phyloP scores from a whole-genome alignment of 768 basidiomycete genomes.

The Russula compacta region DNA sequence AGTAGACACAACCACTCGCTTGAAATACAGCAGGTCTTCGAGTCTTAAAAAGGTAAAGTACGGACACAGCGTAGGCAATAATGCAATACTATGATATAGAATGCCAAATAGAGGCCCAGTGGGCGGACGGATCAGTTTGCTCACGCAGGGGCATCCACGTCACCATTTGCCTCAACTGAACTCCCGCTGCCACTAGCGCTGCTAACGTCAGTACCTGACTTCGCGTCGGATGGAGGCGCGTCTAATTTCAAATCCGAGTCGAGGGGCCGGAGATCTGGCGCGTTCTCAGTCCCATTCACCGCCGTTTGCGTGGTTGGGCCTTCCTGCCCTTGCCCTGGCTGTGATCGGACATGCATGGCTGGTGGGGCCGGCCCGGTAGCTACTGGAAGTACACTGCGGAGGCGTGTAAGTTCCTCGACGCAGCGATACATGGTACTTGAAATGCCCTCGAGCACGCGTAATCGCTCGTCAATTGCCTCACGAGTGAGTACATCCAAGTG shows the following conservation, averaged over 20 bases:
- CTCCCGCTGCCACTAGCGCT: slow-evolving; percentile 5
- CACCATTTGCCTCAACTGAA: slow-evolving; percentile 5
- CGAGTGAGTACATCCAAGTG: slow-evolving; percentile 59
- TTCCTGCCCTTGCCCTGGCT: slow-evolving; percentile 1
- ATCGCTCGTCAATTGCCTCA: slow-evolving; percentile 77
- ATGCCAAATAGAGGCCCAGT: neutral
- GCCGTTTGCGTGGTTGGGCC: neutral
- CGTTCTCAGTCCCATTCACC: neutral
- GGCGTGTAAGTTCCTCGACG: slow-evolving; percentile 67
- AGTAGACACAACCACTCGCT: neutral
- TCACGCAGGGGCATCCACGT: neutral
- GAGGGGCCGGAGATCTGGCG: slow-evolving; percentile 7
- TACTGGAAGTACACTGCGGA: slow-evolving; percentile 53
- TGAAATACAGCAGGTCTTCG: neutral
- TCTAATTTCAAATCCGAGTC: slow-evolving; percentile 9
- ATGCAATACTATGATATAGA: slow-evolving; percentile 2
- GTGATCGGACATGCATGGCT: slow-evolving; percentile 2
- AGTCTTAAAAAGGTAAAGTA: neutral
- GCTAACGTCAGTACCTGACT: slow-evolving; percentile 11
- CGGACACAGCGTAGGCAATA: neutral
- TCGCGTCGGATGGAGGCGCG: neutral
- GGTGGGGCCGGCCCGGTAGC: slow-evolving; percentile 10
- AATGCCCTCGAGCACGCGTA: slow-evolving; percentile 70
- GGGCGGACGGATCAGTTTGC: neutral
- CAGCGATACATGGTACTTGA: slow-evolving; percentile 64